Base-by-base conservation (phyloP, 257 asterid species). In the Schizonepeta tenuifolia region DNA sequence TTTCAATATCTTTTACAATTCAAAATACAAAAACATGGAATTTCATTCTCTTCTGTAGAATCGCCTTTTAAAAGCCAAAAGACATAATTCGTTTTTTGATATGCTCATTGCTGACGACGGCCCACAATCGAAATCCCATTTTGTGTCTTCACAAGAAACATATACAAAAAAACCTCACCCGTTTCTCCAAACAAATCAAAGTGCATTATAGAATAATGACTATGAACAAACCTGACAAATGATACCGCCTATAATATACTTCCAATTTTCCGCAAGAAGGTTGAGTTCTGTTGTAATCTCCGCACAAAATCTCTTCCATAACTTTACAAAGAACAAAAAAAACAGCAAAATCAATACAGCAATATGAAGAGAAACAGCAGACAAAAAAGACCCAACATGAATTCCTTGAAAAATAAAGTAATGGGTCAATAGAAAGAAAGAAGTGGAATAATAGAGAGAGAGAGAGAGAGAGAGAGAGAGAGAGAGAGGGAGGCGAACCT, bases 201-300 rank as follows among this genome's bases (percentile, higher is more conserved):
- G 63, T 75, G 60, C 36, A 70, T 36, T n/a, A 31, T 31, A 31
- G 36, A 31, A 31, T 31, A 31, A 31, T 31, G 5, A 11, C 24
- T 28, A 36, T 11, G 69, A 69, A 77, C 82, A 75, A 68, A 85
- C 89, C 89, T 92, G 96, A 41, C 80, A 82, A 77, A 92, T 70
- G 80, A 92, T 54, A 65, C 98, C 98, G 62, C 91, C 96, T 58
- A 92, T 72, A 72, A 92, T 77, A 86, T 86, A 88, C 79, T 77
- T 90, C 98, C 96, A 90, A 72, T 84, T 88, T 24, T 90, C 94
- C 0, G 84, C 87, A 75, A 92, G 96, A 62, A 92, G 94, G 77
- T 84, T 92, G 82, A 90, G 74, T 86, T 92, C 96, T 41, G 90
- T 86, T 22, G 85, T 61, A 51, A 65, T 77, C 84, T 92, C 98